Evolutionary conservation across 2,329 filamentous ascomycete genomes (phyloP).

Genomic region (Exophiala phaeomuriformis): DNA sequence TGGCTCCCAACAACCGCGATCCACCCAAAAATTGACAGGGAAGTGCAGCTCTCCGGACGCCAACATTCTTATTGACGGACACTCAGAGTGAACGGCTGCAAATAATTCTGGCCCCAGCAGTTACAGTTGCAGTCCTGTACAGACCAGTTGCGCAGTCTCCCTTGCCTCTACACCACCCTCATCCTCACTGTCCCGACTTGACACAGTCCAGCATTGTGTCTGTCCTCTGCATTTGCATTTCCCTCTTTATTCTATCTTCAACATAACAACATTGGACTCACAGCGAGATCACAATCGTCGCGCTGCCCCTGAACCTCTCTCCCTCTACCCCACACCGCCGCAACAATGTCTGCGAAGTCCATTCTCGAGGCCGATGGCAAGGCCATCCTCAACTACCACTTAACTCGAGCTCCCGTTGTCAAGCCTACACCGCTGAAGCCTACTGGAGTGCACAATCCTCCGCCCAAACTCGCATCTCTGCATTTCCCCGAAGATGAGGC

Average conservation of each 20-base stretch:
- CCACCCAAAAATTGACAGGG: conserved; percentile 16
- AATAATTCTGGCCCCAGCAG: conserved; percentile 17
- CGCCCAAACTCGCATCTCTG: conserved; percentile 82
- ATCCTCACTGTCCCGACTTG: neutral
- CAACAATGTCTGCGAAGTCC: conserved; percentile 85
- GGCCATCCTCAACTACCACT: conserved; percentile 99
- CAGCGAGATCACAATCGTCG: neutral
- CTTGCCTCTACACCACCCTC: conserved; percentile 4
- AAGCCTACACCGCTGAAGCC: conserved; percentile 90
- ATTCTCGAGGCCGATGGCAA: conserved; percentile 99
- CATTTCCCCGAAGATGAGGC: conserved; percentile 85
- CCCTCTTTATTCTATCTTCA: neutral
- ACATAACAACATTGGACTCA: neutral
- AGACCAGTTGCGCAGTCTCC: conserved; percentile 1
- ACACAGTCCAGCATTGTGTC: neutral
- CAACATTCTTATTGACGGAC: conserved; percentile 12
- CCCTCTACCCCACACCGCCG: conserved; percentile 24
- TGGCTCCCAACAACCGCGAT: conserved; percentile 19
- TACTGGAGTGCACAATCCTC: conserved; percentile 81
- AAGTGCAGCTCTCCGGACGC: conserved; percentile 16
- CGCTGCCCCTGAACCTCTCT: conserved; percentile 1
- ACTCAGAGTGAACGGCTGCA: neutral
- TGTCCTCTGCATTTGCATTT: no score
- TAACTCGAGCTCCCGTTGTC: conserved; percentile 93
- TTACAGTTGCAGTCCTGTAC: neutral